A percentile compares a stretch with the other conserved stretches of the same genome.
Conservation (phyloP, 257 asterid species). For the Nyctanthes arbortristis region DNA sequence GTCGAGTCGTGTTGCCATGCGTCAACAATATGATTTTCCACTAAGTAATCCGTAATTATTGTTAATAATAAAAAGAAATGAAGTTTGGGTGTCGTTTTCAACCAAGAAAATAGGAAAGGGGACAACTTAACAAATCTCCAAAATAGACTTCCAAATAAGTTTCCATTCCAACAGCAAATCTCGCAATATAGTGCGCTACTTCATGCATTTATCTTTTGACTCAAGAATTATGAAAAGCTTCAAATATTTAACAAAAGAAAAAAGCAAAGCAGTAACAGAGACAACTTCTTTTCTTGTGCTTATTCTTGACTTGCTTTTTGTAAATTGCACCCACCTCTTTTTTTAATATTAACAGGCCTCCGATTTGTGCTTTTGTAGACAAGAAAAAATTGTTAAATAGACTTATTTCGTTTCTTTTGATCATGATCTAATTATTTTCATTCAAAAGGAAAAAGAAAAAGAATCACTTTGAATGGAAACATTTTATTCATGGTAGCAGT, state of each 20-base stretch:
- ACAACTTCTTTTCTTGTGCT: not conserved
- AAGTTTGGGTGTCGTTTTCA: not conserved
- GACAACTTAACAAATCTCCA: constrained; percentile 4
- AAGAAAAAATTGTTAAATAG: no score
- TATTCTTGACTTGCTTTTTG: not conserved
- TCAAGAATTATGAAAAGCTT: not conserved
- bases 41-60: not conserved
- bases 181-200: constrained; percentile 38
- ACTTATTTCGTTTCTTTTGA: no score
- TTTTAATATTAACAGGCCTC: not conserved
- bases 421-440: no score
- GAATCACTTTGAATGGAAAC: no score
- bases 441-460: no score
- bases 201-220: constrained; percentile 26
- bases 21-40: not conserved
- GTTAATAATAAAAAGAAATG: not conserved
- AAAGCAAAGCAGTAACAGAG: constrained; percentile 11
- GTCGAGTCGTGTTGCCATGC: not conserved
- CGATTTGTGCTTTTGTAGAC: no score
- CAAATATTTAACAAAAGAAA: constrained; percentile 4
- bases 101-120: not conserved
- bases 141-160: not conserved
- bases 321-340: not conserved
- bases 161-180: constrained; percentile 38
- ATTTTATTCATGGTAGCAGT: no score